Base-by-base conservation (phyloP, 345 rosid species). In the Cardiospermum halicacabum region DNA sequence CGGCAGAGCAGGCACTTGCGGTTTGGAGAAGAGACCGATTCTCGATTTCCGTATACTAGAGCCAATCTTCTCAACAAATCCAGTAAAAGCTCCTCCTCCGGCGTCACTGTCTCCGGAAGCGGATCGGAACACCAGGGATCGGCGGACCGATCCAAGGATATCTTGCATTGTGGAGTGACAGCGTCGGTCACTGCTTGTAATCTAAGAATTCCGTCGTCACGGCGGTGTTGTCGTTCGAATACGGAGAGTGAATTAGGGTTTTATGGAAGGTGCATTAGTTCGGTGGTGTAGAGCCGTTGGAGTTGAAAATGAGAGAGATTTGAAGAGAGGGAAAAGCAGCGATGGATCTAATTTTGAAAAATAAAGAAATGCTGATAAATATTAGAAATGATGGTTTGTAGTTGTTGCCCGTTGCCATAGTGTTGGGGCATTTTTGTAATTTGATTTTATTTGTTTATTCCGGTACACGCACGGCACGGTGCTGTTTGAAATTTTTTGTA, bases 141-240 rank as follows among this genome's bases (percentile, higher is more conserved):
- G 86, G 64, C 98, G 83, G 43, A 92, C 96, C 69, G 96, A 89
- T 78, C 93, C 96, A 65, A 92, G 69, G 32, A 92, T 65, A 22
- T 88, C 96, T 63, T 89, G 96, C 96, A 92, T 89, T 27, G 1
- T 40, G 39, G 10, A 24, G 63, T 24, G 5, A 16, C 51, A 16
- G 63, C 51, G 5, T 47, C 51, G n/a, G 22, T 47, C 51, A 16
- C 51, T 18, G 51, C 19, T 47, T 18, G 51, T 9, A 18, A n/a
- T 47, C 51, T 3, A 4, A 18, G 51, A 19, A 47, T 10, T 47
- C 51, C 51, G 51, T 47, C 51, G 22, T 47, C 51, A 47, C 51
- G 51, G 51, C 19, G 51, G 51, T 19, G 51, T 21, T 47, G 11
- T 18, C 5, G 16, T 15, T 10, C 4, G 47, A 36, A 18, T 22